phyloP scores from a whole-genome alignment of 805 yeast genomes.

The Ogataea neopini region DNA sequence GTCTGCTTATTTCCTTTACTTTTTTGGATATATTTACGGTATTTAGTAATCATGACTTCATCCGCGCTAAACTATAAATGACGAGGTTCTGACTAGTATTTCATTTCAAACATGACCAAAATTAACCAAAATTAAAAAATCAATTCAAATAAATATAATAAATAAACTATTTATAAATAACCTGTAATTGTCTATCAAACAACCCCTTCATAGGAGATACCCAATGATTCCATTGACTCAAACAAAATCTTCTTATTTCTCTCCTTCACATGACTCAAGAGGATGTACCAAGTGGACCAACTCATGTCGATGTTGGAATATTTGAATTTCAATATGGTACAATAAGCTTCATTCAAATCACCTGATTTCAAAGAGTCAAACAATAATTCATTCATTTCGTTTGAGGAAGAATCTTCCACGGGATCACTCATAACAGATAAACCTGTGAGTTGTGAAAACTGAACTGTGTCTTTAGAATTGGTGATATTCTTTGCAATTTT shows the following conservation, averaged over 20 bases:
- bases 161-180: conserved; percentile 1
- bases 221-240: background rate
- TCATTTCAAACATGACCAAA: too few species aligned
- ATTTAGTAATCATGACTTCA: background rate
- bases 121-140: background rate
- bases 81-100: too few species aligned
- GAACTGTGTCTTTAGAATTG: background rate
- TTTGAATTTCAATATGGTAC: background rate
- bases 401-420: too few species aligned
- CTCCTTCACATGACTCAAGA: background rate
- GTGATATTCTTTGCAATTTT: background rate
- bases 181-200: background rate
- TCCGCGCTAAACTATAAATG: background rate
- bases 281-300: conserved; percentile 1
- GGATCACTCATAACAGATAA: background rate
- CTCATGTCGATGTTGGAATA: background rate
- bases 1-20: too few species aligned
- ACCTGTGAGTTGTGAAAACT: background rate
- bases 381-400: background rate
- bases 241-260: background rate
- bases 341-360: background rate
- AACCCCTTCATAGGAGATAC: background rate
- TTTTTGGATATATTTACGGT: background rate
- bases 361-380: background rate
- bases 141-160: background rate